Evolutionary conservation across 2,329 filamentous ascomycete genomes (phyloP).

Genomic region (Ustilaginoidea virens): DNA sequence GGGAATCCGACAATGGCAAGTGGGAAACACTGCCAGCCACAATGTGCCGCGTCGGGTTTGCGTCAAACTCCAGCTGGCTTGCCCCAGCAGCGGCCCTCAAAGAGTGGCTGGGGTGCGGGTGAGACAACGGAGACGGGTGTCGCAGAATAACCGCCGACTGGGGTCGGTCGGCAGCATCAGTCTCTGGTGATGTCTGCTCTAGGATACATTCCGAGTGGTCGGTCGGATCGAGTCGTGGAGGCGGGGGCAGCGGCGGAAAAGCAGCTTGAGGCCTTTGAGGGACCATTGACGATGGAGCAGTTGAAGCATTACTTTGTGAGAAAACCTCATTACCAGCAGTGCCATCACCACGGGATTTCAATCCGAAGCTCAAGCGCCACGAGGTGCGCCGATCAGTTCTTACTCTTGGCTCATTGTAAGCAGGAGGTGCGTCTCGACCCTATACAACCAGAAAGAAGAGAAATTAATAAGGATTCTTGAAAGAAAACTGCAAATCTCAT

Average conservation of each 20-base stretch:
- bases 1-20: background rate
- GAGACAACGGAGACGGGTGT: constrained; percentile 1
- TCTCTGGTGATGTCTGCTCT: background rate
- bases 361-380: constrained; percentile 25
- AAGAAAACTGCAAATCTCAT: constrained; percentile 6
- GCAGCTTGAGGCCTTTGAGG: constrained; percentile 3
- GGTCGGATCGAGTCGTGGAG: constrained; percentile 5
- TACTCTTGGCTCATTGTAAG: constrained; percentile 19
- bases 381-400: constrained; percentile 27
- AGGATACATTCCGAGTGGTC: background rate
- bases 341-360: constrained; percentile 15
- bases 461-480: background rate
- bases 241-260: constrained; percentile 3
- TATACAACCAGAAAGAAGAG: constrained; percentile 10
- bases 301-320: constrained; percentile 6
- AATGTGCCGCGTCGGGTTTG: background rate
- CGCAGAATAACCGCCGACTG: background rate
- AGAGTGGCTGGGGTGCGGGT: background rate
- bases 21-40: constrained; percentile 1
- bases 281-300: constrained; percentile 3
- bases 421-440: constrained; percentile 20
- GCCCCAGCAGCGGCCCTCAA: constrained; percentile 6
- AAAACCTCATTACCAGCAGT: constrained; percentile 9
- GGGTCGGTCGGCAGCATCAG: background rate
- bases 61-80: constrained; percentile 5